These are phyloP conservation scores for Ephemerocybe angulata DNA, from an alignment of 768 basidiomycete genomes.

Conservation along the genomic window DNA sequence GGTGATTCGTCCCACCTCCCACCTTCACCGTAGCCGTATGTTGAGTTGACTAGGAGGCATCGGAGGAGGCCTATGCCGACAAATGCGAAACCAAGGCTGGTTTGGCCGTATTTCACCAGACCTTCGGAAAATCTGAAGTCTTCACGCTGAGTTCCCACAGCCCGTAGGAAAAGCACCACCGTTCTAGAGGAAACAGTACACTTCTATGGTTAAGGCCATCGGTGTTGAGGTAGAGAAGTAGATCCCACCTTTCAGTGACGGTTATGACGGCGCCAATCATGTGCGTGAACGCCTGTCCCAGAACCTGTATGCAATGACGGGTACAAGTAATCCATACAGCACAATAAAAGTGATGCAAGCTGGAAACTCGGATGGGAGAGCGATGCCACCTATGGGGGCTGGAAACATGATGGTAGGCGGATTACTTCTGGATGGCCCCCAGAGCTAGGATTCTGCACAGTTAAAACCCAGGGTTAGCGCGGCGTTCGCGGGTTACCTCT, in stretches of 20 bases:
- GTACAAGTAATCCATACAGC: conserved; percentile 35
- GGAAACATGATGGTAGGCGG: conserved; percentile 38
- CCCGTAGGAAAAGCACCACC: conserved; percentile 32
- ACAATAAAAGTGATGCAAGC: conserved; percentile 41
- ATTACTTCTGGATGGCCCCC: no score
- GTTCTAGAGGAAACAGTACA: conserved; percentile 21
- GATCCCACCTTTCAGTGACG: conserved; percentile 31
- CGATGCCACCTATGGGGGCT: conserved; percentile 41
- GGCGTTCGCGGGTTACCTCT: no score
- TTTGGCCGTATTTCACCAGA: conserved; percentile 27
- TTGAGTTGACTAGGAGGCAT: conserved; percentile 39
- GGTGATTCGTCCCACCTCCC: conserved; percentile 27
- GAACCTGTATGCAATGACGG: conserved; percentile 33
- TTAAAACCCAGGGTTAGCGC: no score
- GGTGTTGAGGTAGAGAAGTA: no score
- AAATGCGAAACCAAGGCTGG: conserved; percentile 30
- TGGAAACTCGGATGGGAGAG: conserved; percentile 35
- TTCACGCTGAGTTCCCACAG: conserved; percentile 21
- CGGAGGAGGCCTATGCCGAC: conserved; percentile 32
- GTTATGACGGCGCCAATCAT: conserved; percentile 28
- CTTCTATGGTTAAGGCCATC: no score
- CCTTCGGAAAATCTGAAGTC: conserved; percentile 17
- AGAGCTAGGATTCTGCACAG: no score
- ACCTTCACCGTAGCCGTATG: conserved; percentile 25
- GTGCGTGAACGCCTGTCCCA: conserved; percentile 31